Evolutionary conservation across 306 rosid species (phyloP), one percentile per base, ranked within the genome.

Genomic region (Chamaecrista fasciculata): DNA sequence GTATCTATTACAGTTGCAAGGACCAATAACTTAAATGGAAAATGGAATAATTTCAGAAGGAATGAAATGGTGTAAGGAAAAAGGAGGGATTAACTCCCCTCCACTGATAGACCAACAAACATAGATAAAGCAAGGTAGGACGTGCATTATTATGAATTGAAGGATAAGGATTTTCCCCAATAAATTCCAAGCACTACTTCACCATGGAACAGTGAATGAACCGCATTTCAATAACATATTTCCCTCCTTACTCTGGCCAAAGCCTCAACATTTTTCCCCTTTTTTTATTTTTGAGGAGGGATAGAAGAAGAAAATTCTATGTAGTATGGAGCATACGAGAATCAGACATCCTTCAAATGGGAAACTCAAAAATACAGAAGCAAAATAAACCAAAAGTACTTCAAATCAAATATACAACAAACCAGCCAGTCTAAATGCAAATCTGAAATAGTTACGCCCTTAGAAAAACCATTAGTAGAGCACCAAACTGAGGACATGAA

Each of bases 1-100:
- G 50, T 14, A 66, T 29, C 70, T 40, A 23, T 51, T 39, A 50
- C 42, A 34, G 21, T 26, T 23, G 69, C 43, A 66, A 25, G 60
- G 36, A 46, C 7, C 67, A 11, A 60, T 34, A 4, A 6, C 11
- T 39, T 21, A 4, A 39, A n/a, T 12, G 31, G 31, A n/a, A 61
- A 21, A 40, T 21, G 21, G 8, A 39, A 12, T 18, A 33, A 3
- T 16, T 31, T 21, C 34, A 33, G 9, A 59, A 16, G 16, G 2
- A 55, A 28, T 15, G 21, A 33, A 34, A 4, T 8, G 8, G 34
- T 10, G 0, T 16, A 59, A 18, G 24, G 25, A 34, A 34, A 8
- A 33, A 49, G 12, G 14, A 33, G n/a, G 12, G 62, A 29, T 15
- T 5, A 56, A 28, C 2, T 44, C 12, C 29, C 6, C 62, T 53